Percentiles rank a stretch among this genome's conserved stretches.
phyloP scores from a whole-genome alignment of 768 basidiomycete species.

The Calvatia gigantea region DNA sequence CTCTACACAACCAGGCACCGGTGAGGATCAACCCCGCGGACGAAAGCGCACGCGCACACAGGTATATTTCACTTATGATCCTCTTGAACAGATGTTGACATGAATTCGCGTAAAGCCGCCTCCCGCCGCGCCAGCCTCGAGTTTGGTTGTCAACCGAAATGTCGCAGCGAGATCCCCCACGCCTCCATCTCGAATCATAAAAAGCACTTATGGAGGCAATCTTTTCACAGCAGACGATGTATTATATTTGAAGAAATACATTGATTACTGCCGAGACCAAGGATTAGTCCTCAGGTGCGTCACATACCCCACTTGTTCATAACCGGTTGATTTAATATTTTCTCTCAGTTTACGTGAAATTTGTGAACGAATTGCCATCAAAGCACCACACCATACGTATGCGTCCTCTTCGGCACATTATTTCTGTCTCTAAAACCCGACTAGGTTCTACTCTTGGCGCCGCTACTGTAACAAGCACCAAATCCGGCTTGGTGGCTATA shows the following conservation, averaged over 20 bases:
- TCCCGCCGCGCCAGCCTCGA: slow-evolving; percentile 64
- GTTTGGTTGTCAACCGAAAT: slow-evolving; percentile 63
- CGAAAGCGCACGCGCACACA: slow-evolving; percentile 66
- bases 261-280: slow-evolving; percentile 87
- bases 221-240: slow-evolving; percentile 84
- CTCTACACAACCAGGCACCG: slow-evolving; percentile 1
- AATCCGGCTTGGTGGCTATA: slow-evolving; percentile 82
- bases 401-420: slow-evolving; percentile 17
- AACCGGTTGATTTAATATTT: neutral
- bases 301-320: neutral
- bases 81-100: slow-evolving; percentile 2
- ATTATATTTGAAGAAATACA: slow-evolving; percentile 80
- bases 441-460: slow-evolving; percentile 86
- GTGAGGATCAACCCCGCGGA: slow-evolving; percentile 50
- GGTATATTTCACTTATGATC: slow-evolving; percentile 28
- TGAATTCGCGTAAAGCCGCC: slow-evolving; percentile 35
- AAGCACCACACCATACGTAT: slow-evolving; percentile 89
- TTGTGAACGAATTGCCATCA: slow-evolving; percentile 82
- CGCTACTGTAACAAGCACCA: slow-evolving; percentile 92
- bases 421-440: neutral
- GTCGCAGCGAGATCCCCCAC: slow-evolving; percentile 79
- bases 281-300: slow-evolving; percentile 74
- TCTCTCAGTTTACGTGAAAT: slow-evolving; percentile 67
- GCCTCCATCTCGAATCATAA: slow-evolving; percentile 78
- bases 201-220: slow-evolving; percentile 88